Evolutionary conservation across 768 basidiomycete species (phyloP), one percentile per base, ranked within the genome.

Genomic region (Hydnomerulius pinastri): DNA sequence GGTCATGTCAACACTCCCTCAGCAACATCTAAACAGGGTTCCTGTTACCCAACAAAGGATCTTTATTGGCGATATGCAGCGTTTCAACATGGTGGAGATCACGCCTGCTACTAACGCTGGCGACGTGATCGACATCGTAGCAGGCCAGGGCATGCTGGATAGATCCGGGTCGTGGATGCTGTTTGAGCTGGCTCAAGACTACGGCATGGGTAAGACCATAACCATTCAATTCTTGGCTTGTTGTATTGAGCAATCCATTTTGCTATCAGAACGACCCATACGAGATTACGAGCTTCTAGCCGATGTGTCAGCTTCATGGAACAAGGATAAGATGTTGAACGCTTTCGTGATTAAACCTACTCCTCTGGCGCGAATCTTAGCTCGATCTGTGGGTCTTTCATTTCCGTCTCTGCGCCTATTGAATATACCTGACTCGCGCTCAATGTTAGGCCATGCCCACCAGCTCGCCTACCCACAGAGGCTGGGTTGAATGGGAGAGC

Each of bases 141-240:
- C 85, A 35, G 69, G 70, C 15, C 82, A 87, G 61, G 90, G 88
- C 10, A 78, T 81, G 48, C 67, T 96, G 37, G 78, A 78, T 36
- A 79, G 80, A 39, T 73, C 68, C n/a, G 83, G 77, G 4, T 85
- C 81, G 6, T 97, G 92, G 90, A 92, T 94, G 79, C 66, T 98
- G 24, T 95, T 81, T 66, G 96, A 98, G 71, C 69, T 95, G 24
- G 90, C 90, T 28, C 87, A 91, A 55, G 90, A 94, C 62, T 87
- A 94, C 63, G 94, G 93, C 51, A 88, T 95, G 85, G 94, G 94
- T 95, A 63, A 49, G 82, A 68, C 3, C 30, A 28, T 29, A 13
- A 12, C 17, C 7, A 32, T 42, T 32, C 15, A 5, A 20, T 41
- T n/a, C 17, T n/a, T 6, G 27, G 47, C 52, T 58, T 27, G 25